Conservation (phyloP, 139 green algal species). For the Helicosporidium sp. region DNA sequence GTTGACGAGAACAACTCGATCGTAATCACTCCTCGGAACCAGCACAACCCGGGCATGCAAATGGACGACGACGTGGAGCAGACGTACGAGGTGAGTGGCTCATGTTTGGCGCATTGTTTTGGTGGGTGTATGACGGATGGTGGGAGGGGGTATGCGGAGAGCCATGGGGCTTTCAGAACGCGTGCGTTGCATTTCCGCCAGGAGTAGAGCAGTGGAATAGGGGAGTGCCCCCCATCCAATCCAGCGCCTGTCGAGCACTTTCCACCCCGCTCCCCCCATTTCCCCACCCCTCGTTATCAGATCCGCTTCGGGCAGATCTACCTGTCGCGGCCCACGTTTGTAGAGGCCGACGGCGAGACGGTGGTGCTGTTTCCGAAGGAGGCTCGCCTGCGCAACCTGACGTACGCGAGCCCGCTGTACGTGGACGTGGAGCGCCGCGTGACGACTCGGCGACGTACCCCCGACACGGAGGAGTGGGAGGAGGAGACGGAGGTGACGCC, state of each 20-base stretch:
- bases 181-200: no score
- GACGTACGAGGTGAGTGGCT: slow-evolving; percentile 9
- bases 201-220: no score
- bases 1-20: slow-evolving; percentile 47
- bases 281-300: neutral
- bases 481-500: slow-evolving; percentile 32
- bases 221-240: no score
- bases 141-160: neutral
- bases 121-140: neutral
- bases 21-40: slow-evolving; percentile 47
- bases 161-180: no score
- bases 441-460: slow-evolving; percentile 26
- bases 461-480: slow-evolving; percentile 19
- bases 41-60: slow-evolving; percentile 46
- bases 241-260: no score
- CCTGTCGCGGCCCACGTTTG: slow-evolving; percentile 74
- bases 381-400: slow-evolving; percentile 85
- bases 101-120: no score
- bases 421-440: slow-evolving; percentile 67
- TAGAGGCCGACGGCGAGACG: slow-evolving; percentile 78
- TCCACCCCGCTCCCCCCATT: no score
- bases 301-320: slow-evolving; percentile 92
- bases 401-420: slow-evolving; percentile 91
- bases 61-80: slow-evolving; percentile 23
- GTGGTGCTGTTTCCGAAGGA: slow-evolving; percentile 81